Evolutionary conservation across 2,329 filamentous ascomycete genomes (phyloP).

Genomic region (Beauveria australis): DNA sequence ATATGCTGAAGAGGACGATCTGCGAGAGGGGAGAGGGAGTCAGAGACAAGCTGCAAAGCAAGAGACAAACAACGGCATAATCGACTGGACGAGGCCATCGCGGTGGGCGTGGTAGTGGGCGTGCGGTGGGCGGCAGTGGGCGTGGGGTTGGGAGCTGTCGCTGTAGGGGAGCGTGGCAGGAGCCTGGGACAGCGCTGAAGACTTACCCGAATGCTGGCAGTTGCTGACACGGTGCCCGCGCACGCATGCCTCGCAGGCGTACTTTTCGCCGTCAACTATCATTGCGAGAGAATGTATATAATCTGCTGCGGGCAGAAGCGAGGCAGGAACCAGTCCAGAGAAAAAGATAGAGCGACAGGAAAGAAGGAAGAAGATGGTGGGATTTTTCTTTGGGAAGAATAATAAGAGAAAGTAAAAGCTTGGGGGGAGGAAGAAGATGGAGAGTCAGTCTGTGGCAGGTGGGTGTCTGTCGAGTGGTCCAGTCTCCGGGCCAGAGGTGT

Average conservation of each 20-base stretch:
- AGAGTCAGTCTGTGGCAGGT: neutral
- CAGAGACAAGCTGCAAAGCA: neutral
- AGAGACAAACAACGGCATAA: neutral
- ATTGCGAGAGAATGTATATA: conserved; percentile 35
- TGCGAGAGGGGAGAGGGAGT: conserved; percentile 27
- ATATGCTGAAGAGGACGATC: conserved; percentile 90
- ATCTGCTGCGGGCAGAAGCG: conserved; percentile 11
- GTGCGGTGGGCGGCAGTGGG: neutral
- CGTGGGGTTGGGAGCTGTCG: neutral
- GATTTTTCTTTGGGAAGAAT: neutral
- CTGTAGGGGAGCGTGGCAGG: neutral
- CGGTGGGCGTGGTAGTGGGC: neutral
- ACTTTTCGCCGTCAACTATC: conserved; percentile 94
- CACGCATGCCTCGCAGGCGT: conserved; percentile 95
- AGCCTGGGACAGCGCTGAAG: conserved; percentile 7
- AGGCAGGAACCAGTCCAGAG: conserved; percentile 1
- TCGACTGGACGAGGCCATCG: neutral
- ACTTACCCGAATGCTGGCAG: conserved; percentile 89
- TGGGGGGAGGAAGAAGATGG: conserved; percentile 6
- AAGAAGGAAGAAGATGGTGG: neutral
- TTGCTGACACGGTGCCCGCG: conserved; percentile 98
- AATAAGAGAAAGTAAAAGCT: conserved; percentile 7
- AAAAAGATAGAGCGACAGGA: neutral
- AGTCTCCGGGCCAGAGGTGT: neutral
- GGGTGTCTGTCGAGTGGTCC: neutral